Base-by-base conservation (phyloP, 352 stramenopile species). In the Elongisporangium prolatum region DNA sequence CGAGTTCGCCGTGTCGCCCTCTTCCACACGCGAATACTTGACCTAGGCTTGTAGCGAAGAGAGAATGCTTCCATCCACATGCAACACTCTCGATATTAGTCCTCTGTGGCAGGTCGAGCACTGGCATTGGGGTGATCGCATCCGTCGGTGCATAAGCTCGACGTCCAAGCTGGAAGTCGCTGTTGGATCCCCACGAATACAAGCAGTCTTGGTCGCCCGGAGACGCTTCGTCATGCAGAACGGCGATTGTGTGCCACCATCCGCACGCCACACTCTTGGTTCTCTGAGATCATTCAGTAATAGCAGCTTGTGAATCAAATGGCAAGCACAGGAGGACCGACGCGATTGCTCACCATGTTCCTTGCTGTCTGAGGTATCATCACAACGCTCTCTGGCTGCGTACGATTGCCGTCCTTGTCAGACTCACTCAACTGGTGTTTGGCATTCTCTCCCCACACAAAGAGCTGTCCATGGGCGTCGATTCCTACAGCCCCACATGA, bases 21-120 rank as follows among this genome's bases (percentile, higher is more conserved):
- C 55, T 74, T 21, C 85, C 85, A 83, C 82, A 93, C n/a, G 83
- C 57, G 49, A 79, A 91, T 1, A 82, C 77, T 1, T 72, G 58
- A 1, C 80, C 77, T 34, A 74, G 64, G 48, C 54, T 58, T 14
- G 80, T 78, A 7, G 65, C 67, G 0, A 95, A 50, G 50, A 95
- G 65, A 10, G 77, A 88, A 63, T 95, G 85, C 34, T 95, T 95
- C 85, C 85, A 95, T 5, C 85, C 83, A 63, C 85, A 92, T 0
- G 85, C 71, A 47, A 95, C 54, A 47, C 78, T 89, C 22, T 44
- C 34, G 34, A 44, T 44, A 9, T 44, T 44, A 13, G 11, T 44
- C 17, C 34, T 16, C 34, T 17, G 34, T 17, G 34, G 34, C 34
- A 66, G 63, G 2, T 21, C 38, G 40, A 50, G 25, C 14, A 69